Evolutionary conservation across 1,284 basidiomycete species (phyloP).

Genomic region (Leccinum pallidistipes): DNA sequence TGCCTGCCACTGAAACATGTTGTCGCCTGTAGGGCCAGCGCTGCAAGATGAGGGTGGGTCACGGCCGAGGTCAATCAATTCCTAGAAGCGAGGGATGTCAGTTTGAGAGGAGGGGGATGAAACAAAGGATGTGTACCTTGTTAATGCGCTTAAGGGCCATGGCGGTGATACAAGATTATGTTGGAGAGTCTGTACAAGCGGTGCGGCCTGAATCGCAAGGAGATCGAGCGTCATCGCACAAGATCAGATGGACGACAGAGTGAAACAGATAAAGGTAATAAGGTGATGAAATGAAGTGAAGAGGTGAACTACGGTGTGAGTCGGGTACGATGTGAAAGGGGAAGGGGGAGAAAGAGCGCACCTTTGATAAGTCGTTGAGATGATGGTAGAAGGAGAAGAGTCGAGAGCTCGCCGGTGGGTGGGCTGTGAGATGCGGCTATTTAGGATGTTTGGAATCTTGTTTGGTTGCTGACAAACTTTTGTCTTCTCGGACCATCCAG

Average conservation of each 20-base stretch:
- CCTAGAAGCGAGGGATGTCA: conserved; percentile 50
- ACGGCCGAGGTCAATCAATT: conserved; percentile 95
- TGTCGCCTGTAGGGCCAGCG: conserved; percentile 93
- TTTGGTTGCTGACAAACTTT: conserved; percentile 38
- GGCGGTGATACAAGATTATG: conserved; percentile 29
- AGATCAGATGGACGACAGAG: conserved; percentile 34
- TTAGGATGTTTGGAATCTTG: conserved; percentile 46
- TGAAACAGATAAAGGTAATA: background rate
- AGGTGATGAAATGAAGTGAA: background rate
- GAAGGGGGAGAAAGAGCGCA: conserved; percentile 9
- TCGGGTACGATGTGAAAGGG: background rate
- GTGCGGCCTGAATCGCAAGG: conserved; percentile 16
- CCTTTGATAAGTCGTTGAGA: conserved; percentile 31
- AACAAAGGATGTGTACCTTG: conserved; percentile 61
- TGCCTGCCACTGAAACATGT: conserved; percentile 98
- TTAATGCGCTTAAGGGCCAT: conserved; percentile 99
- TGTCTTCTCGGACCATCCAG: conserved; percentile 14
- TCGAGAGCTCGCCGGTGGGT: conserved; percentile 23
- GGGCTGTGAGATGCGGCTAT: conserved; percentile 37
- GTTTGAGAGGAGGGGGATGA: conserved; percentile 3
- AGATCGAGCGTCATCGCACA: conserved; percentile 42
- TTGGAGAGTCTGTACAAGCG: conserved; percentile 31
- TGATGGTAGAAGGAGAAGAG: conserved; percentile 54
- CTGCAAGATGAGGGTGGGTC: conserved; percentile 98
- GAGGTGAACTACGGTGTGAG: background rate